Base-by-base conservation (phyloP, 148 eudicot species). In the Pharnaceum exiguum region DNA sequence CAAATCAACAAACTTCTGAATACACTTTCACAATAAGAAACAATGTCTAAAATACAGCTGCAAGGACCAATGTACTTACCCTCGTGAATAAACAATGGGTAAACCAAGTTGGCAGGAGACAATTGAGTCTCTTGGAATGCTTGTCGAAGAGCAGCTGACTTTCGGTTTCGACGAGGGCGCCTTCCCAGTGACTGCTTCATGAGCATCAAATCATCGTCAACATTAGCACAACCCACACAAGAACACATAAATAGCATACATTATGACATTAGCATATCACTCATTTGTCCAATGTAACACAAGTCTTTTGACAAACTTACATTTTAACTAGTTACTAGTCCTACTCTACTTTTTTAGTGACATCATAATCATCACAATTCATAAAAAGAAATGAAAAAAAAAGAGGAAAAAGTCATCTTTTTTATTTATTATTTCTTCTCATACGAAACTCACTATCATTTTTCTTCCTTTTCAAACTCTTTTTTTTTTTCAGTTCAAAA, bases 11-110 rank as follows among this genome's bases (percentile, higher is more conserved):
- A 0, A 43, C 5, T 43, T 23, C 17, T 29, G 4, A 9, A 31
- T 44, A 3, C 36, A 45, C 11, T 10, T 25, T 53, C 11, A 43
- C 22, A 13, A 10, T 26, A 28, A 54, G 7, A 15, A 33, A 31
- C n/a, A 12, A 15, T 19, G 32, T 22, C 7, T 10, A 37, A 30
- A 35, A 25, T 46, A 7, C 5, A 12, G 38, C 25, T 25, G 26
- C 7, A 36, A 11, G 15, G 23, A 25, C 46, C 25, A 53, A 40
- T 38, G 43, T 23, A 75, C 79, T 51, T 45, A 78, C 99, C 95
- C 78, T 93, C 99, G 64, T 93, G 99, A 69, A 93, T 85, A 57
- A 93, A 93, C 71, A 93, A 81, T 5, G 99, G 99, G 60, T 93
- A 88, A 13, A 88, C 99, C 33, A 93, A 71, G 72, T 93, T 93